These are phyloP conservation scores for Porcisia hertigi DNA, from an alignment of 208 protist genomes.

Conservation along the genomic window DNA sequence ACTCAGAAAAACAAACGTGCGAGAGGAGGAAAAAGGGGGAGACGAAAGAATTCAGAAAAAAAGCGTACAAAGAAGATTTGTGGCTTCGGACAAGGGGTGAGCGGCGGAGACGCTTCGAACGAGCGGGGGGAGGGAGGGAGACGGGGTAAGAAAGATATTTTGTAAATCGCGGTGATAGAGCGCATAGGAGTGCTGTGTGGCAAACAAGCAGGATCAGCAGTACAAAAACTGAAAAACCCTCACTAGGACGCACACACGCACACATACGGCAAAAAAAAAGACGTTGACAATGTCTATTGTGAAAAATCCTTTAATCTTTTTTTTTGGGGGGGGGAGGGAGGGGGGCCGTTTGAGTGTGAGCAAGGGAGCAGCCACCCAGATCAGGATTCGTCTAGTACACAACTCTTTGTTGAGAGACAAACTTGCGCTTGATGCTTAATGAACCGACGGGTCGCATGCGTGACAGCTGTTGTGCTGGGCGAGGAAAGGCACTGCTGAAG, in stretches of 20 bases:
- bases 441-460: conserved; percentile 6
- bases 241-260: not conserved
- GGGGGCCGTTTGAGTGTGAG: not conserved
- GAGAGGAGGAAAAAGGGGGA: not conserved
- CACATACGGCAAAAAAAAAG: not conserved
- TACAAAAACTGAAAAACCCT: not conserved
- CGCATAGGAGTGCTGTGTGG: no score
- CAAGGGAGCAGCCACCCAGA: not conserved
- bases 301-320: not conserved
- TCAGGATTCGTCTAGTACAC: conserved; percentile 4
- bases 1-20: not conserved
- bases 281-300: no score
- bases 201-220: no score
- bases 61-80: not conserved
- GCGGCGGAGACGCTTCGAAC: not conserved
- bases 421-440: conserved; percentile 2
- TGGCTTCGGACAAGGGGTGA: not conserved
- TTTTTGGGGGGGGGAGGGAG: no score
- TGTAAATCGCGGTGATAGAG: not conserved
- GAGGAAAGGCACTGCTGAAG: not conserved
- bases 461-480: not conserved
- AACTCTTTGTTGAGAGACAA: conserved; percentile 1
- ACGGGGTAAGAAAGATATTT: not conserved
- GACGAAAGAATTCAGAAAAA: not conserved
- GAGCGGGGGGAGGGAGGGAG: not conserved